Percentiles rank a stretch among this genome's conserved stretches.
These are phyloP conservation scores for Schizothecium vesticola DNA, from an alignment of 495 filamentous ascomycete species.

Conservation along the genomic window DNA sequence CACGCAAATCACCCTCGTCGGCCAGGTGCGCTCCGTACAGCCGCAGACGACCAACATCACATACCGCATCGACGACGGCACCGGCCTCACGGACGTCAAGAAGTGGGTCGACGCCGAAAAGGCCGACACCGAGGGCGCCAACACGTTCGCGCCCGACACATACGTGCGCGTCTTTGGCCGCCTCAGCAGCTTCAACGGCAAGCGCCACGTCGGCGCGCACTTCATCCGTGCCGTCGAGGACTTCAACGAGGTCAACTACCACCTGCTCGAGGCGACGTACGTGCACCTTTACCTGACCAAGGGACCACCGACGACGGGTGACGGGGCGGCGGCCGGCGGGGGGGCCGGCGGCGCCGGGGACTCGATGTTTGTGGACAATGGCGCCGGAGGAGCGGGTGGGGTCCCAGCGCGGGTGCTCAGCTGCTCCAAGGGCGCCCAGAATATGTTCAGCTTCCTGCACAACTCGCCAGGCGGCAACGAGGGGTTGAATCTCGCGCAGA, in stretches of 20 bases:
- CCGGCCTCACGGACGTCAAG: conserved; percentile 86
- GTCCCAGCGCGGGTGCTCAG: background rate
- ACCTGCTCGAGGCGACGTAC: conserved; percentile 81
- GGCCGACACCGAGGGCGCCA: conserved; percentile 42
- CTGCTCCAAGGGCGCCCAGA: conserved; percentile 54
- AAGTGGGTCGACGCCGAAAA: conserved; percentile 72
- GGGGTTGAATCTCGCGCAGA: conserved; percentile 71
- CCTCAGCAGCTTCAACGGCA: conserved; percentile 71
- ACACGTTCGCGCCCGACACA: conserved; percentile 49
- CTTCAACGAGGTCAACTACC: conserved; percentile 86
- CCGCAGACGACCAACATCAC: conserved; percentile 85
- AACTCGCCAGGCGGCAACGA: conserved; percentile 64
- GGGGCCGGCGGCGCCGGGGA: conserved; percentile 45
- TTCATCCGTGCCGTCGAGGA: conserved; percentile 71
- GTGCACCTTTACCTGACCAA: conserved; percentile 81
- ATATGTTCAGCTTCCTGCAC: conserved; percentile 62
- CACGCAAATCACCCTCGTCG: conserved; percentile 71
- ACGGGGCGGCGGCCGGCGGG: conserved; percentile 25
- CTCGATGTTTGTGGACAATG: conserved; percentile 48
- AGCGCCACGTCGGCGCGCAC: conserved; percentile 74
- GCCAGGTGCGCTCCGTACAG: conserved; percentile 81
- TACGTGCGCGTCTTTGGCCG: conserved; percentile 81
- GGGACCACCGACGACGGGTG: conserved; percentile 49
- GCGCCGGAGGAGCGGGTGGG: conserved; percentile 12
- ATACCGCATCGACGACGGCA: conserved; percentile 93